phyloP scores from a whole-genome alignment of 129 eudicot genomes.

The Lonicera japonica region DNA sequence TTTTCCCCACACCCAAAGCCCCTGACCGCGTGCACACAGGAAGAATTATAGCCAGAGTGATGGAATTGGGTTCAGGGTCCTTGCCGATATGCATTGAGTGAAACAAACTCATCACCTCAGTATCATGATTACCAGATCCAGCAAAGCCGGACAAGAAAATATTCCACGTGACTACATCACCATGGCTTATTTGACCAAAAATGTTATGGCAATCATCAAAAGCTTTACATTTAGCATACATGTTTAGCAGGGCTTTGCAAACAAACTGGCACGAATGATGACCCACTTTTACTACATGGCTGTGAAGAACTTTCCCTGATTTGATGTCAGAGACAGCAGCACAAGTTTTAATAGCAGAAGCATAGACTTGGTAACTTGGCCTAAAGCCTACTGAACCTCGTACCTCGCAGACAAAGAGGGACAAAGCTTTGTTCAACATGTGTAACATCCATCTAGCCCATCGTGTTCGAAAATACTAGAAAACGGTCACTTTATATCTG shows the following conservation, averaged over 20 bases:
- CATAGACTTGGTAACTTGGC: constrained; percentile 37
- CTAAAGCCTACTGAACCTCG: constrained; percentile 11
- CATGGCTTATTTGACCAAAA: constrained; percentile 36
- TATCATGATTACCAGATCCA: constrained; percentile 44
- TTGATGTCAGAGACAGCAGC: constrained; percentile 39
- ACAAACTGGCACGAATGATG: constrained; percentile 50
- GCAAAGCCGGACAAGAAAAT: constrained; percentile 74
- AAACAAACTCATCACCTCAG: constrained; percentile 48
- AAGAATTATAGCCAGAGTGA: constrained; percentile 66
- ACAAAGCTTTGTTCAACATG: constrained; percentile 29
- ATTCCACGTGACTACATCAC: constrained; percentile 75
- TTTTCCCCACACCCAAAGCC: constrained; percentile 42
- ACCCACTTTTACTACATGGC: constrained; percentile 51
- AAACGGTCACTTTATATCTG: background rate
- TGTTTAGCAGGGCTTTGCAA: constrained; percentile 68
- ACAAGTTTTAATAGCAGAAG: constrained; percentile 52
- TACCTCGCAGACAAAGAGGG: constrained; percentile 17
- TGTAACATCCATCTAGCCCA: background rate
- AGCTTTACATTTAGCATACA: constrained; percentile 75
- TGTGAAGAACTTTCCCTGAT: constrained; percentile 55
- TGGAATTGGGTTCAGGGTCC: constrained; percentile 37
- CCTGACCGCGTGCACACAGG: constrained; percentile 65
- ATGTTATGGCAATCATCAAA: constrained; percentile 45
- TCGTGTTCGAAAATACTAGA: background rate
- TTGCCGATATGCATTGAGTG: constrained; percentile 26